Percentiles rank a stretch among this genome's conserved stretches.
Conservation (phyloP, 2,329 filamentous ascomycete genomes). For the Fusarium coffeatum region DNA sequence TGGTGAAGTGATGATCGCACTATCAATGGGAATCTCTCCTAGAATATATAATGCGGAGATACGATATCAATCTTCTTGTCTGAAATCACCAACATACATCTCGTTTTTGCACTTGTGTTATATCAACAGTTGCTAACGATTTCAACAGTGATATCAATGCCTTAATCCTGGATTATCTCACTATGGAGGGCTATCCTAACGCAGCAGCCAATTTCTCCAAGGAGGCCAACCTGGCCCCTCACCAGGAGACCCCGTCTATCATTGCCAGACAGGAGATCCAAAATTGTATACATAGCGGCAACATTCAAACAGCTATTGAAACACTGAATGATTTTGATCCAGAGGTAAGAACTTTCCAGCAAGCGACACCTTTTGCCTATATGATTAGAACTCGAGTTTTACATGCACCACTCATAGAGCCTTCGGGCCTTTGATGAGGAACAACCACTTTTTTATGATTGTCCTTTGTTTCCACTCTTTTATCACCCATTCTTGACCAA, state of each 20-base stretch:
- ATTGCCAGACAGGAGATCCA: slow-evolving; percentile 84
- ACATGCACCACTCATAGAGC: slow-evolving; percentile 99
- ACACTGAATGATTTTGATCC: slow-evolving; percentile 90
- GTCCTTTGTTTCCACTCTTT: slow-evolving; percentile 12
- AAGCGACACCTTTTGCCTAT: slow-evolving; percentile 55
- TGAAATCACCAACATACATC: slow-evolving; percentile 50
- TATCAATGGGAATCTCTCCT: slow-evolving; percentile 99
- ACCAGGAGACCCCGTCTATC: slow-evolving; percentile 78
- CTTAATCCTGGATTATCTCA: slow-evolving; percentile 95
- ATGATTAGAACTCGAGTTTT: slow-evolving; percentile 95
- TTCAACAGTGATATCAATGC: slow-evolving; percentile 87
- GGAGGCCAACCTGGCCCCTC: slow-evolving; percentile 87
- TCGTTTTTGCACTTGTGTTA: slow-evolving; percentile 8
- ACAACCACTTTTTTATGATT: slow-evolving; percentile 70
- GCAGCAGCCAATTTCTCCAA: slow-evolving; percentile 93
- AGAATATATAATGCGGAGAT: slow-evolving; percentile 90
- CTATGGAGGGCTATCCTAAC: slow-evolving; percentile 92
- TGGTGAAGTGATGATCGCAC: slow-evolving; percentile 77
- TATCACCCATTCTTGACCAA: not conserved
- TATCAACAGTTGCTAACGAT: slow-evolving; percentile 44
- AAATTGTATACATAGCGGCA: slow-evolving; percentile 84
- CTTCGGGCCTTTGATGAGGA: slow-evolving; percentile 91
- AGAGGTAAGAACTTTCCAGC: slow-evolving; percentile 73
- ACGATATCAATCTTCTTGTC: slow-evolving; percentile 75
- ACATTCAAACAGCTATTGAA: slow-evolving; percentile 87